Percentiles rank a stretch among this genome's conserved stretches.
These are phyloP conservation scores for Cladophialophora carrionii DNA, from an alignment of 2,329 filamentous ascomycete genomes.

Conservation along the genomic window DNA sequence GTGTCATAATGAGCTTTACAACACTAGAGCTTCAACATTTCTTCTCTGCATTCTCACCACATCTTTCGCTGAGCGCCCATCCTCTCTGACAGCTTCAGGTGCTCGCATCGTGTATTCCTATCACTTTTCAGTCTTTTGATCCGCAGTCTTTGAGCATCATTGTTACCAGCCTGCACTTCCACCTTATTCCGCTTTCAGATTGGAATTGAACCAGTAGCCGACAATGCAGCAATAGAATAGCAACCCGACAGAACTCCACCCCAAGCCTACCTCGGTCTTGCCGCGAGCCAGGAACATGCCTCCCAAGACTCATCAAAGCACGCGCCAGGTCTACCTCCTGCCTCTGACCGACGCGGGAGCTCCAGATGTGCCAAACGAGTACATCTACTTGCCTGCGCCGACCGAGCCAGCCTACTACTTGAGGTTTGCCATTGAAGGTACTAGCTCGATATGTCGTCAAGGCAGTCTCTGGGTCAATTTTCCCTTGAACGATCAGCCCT, in stretches of 20 bases:
- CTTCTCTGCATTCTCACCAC: slow-evolving; percentile 4
- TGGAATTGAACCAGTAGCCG: background rate
- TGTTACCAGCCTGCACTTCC: slow-evolving; percentile 9
- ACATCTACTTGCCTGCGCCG: slow-evolving; percentile 86
- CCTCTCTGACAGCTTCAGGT: background rate
- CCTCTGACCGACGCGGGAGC: slow-evolving; percentile 91
- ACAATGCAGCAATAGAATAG: slow-evolving; percentile 27
- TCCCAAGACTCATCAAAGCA: slow-evolving; percentile 36
- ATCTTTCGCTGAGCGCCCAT: slow-evolving; percentile 13
- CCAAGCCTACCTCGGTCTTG: slow-evolving; percentile 8
- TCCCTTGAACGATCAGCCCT: slow-evolving; percentile 73
- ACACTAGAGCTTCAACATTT: slow-evolving; percentile 1
- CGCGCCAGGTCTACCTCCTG: slow-evolving; percentile 74
- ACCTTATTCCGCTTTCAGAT: slow-evolving; percentile 12
- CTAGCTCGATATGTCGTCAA: slow-evolving; percentile 83
- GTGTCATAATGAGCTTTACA: slow-evolving; percentile 11
- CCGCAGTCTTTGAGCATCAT: slow-evolving; percentile 4
- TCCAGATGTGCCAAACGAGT: slow-evolving; percentile 83
- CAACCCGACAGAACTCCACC: background rate
- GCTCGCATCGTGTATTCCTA: slow-evolving; percentile 12
- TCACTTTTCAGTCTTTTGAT: slow-evolving; percentile 7
- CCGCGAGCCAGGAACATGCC: slow-evolving; percentile 30
- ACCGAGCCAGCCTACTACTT: slow-evolving; percentile 67
- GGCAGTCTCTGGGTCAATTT: slow-evolving; percentile 98
- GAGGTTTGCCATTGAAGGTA: slow-evolving; percentile 39